Conservation (phyloP, 495 filamentous ascomycete species). For the Saxispiralis lemnorum region DNA sequence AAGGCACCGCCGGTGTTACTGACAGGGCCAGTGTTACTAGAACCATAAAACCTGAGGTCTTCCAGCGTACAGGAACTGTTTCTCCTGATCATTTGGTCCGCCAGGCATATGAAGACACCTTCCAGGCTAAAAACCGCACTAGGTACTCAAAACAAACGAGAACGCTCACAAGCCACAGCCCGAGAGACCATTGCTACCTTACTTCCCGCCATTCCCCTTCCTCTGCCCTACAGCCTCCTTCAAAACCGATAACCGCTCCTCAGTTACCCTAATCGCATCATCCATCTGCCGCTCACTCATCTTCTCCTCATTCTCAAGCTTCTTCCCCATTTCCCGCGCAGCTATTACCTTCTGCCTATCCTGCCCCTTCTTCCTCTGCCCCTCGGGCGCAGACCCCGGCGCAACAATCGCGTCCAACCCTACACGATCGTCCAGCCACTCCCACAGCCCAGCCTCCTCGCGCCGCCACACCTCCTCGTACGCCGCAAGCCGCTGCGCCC, state of each 20-base stretch:
- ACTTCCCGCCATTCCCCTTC: conserved; percentile 17
- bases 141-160: not conserved
- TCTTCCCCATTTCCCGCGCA: conserved; percentile 26
- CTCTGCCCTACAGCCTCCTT: conserved; percentile 52
- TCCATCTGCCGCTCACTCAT: conserved; percentile 69
- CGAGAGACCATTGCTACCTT: not conserved
- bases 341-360: conserved; percentile 20
- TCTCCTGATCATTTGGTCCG: no score
- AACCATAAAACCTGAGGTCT: no score
- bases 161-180: not conserved
- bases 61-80: no score
- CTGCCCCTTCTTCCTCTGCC: conserved; percentile 9
- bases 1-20: no score
- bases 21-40: no score
- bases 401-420: conserved; percentile 40
- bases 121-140: no score
- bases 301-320: conserved; percentile 41
- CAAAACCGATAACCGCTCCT: conserved; percentile 58
- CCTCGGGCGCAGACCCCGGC: conserved; percentile 17
- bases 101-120: no score
- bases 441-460: conserved; percentile 86
- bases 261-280: conserved; percentile 68
- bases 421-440: conserved; percentile 82
- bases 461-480: conserved; percentile 87
- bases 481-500: conserved; percentile 54